A percentile compares a stretch with the other conserved stretches of the same genome.
Evolutionary conservation across 2,329 filamentous ascomycete genomes (phyloP).

Genomic region (Hypoxylon sp.): DNA sequence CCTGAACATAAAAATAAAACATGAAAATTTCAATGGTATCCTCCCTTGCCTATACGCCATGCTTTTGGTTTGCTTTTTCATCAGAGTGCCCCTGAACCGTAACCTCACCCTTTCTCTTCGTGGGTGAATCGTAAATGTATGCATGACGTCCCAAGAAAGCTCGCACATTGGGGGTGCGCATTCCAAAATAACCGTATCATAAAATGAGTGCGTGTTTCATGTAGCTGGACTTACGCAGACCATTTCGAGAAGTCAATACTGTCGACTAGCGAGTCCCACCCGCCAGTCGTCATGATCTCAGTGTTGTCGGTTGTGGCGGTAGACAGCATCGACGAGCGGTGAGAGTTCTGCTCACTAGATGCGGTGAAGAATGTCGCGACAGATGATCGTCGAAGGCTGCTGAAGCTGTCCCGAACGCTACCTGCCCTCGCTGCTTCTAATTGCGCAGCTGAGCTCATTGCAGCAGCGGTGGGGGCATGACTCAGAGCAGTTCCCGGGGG

Average conservation of each 20-base stretch:
- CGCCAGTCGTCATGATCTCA: constrained; percentile 53
- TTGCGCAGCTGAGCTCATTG: constrained; percentile 46
- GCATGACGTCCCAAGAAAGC: too few species aligned
- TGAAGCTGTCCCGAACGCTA: constrained; percentile 68
- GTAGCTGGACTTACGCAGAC: constrained; percentile 46
- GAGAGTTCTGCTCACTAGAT: constrained; percentile 64
- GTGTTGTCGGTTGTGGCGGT: constrained; percentile 63
- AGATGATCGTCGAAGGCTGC: constrained; percentile 67
- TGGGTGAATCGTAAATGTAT: constrained; percentile 34
- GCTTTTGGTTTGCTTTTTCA: constrained; percentile 40
- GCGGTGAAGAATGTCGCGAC: constrained; percentile 71
- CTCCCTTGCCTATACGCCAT: constrained; percentile 48
- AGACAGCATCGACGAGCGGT: constrained; percentile 66
- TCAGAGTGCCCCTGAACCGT: constrained; percentile 32
- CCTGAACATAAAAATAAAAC: constrained; percentile 28
- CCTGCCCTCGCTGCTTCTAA: constrained; percentile 52
- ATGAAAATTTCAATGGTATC: constrained; percentile 52
- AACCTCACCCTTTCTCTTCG: too few species aligned
- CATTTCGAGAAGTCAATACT: constrained; percentile 61
- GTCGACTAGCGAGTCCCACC: constrained; percentile 53
- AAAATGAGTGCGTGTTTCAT: constrained; percentile 6
- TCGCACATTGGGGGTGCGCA: too few species aligned
- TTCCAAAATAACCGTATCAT: too few species aligned
- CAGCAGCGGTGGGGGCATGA: constrained; percentile 42
- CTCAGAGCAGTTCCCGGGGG: constrained; percentile 47